Conservation (phyloP, 2,329 filamentous ascomycete species). For the Colletotrichum sp. region DNA sequence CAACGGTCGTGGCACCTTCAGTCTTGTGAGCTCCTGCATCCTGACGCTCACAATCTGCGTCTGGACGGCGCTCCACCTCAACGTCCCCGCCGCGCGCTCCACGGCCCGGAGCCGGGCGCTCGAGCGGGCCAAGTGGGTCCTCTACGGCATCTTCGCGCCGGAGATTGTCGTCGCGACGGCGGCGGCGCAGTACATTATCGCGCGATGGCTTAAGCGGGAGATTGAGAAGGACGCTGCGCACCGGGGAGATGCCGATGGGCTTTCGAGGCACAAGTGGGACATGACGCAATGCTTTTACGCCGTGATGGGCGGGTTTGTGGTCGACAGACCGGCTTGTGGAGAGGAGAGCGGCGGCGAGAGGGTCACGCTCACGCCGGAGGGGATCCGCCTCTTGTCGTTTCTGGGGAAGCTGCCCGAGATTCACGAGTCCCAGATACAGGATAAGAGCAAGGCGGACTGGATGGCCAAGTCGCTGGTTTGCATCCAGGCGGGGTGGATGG, state of each 20-base stretch:
- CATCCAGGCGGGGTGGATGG: slow-evolving; percentile 42
- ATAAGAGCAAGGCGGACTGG: slow-evolving; percentile 39
- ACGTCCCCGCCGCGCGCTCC: slow-evolving; percentile 29
- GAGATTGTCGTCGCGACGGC: slow-evolving; percentile 34
- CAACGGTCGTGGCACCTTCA: slow-evolving; percentile 32
- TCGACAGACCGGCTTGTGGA: slow-evolving; percentile 11
- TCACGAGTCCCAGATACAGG: slow-evolving; percentile 29
- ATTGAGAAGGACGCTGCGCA: slow-evolving; percentile 4
- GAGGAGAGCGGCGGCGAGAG: background rate
- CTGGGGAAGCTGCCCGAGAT: slow-evolving; percentile 4
- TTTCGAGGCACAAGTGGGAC: slow-evolving; percentile 8
- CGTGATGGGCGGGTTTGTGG: slow-evolving; percentile 33
- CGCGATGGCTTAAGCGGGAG: slow-evolving; percentile 11
- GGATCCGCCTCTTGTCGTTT: slow-evolving; percentile 2
- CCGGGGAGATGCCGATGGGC: background rate
- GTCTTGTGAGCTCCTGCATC: slow-evolving; percentile 34
- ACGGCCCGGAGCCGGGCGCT: background rate
- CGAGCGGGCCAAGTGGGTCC: slow-evolving; percentile 29
- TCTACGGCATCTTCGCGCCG: slow-evolving; percentile 34
- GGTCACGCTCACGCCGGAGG: slow-evolving; percentile 9
- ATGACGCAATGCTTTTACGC: slow-evolving; percentile 34
- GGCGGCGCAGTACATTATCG: slow-evolving; percentile 28
- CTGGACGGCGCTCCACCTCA: slow-evolving; percentile 38
- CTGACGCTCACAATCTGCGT: slow-evolving; percentile 37
- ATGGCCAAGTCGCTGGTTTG: slow-evolving; percentile 38